Evolutionary conservation across 1,139 yeast species (phyloP).

Genomic region (Hanseniaspora gamundiae): DNA sequence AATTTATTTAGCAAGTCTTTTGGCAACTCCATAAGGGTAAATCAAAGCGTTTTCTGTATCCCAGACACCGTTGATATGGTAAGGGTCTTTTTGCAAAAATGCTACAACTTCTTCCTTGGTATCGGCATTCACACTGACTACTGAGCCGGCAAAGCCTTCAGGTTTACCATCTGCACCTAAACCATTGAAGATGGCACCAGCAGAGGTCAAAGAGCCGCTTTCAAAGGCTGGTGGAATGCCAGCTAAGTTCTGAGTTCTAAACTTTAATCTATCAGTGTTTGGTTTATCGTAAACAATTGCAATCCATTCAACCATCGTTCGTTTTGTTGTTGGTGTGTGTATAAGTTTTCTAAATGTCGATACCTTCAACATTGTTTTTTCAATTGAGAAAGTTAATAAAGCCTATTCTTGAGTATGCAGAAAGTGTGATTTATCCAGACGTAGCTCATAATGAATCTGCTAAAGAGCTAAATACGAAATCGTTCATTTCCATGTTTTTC

Average conservation of each 20-base stretch:
- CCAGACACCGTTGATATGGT: constrained; percentile 61
- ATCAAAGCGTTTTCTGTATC: constrained; percentile 53
- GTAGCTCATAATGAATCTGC: no score
- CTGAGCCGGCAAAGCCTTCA: constrained; percentile 59
- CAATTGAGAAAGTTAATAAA: no score
- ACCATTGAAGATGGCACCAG: constrained; percentile 48
- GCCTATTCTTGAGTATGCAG: no score
- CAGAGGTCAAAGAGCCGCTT: constrained; percentile 46
- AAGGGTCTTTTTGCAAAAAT: constrained; percentile 50
- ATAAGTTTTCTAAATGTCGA: neutral
- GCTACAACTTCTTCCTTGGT: constrained; percentile 52
- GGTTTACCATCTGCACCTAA: constrained; percentile 30
- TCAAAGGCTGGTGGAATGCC: constrained; percentile 39
- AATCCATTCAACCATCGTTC: constrained; percentile 43
- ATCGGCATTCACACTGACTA: constrained; percentile 50
- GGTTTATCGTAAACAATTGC: constrained; percentile 66
- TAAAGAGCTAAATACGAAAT: no score
- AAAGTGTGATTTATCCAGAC: no score
- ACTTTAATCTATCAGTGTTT: constrained; percentile 42
- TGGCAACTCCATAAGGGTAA: constrained; percentile 42
- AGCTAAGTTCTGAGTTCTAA: constrained; percentile 48
- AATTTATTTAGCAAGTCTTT: constrained; percentile 24
- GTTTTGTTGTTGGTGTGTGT: neutral
- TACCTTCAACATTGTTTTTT: no score
- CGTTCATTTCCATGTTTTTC: no score